A percentile compares a stretch with the other conserved stretches of the same genome.
phyloP scores from a whole-genome alignment of 2,329 filamentous ascomycete species.

The Coniella lustricola region DNA sequence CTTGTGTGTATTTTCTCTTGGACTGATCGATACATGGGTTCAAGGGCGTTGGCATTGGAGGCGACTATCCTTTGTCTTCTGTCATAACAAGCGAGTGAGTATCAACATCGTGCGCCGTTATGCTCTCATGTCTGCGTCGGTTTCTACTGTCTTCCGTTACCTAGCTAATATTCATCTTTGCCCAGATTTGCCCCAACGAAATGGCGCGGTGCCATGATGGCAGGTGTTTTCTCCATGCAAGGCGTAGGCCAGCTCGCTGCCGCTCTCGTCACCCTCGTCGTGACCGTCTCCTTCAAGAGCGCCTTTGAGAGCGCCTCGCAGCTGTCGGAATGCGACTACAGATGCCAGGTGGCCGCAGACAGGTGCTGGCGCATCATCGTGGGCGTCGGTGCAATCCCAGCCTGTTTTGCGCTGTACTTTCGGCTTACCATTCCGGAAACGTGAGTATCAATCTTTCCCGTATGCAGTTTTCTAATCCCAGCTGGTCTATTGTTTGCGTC shows the following conservation, averaged over 20 bases:
- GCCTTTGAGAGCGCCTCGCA: conserved; percentile 37
- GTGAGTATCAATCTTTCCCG: not conserved
- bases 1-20: no score
- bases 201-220: conserved; percentile 79
- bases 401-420: conserved; percentile 75
- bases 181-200: conserved; percentile 70
- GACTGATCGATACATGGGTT: no score
- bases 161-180: conserved; percentile 7
- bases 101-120: no score
- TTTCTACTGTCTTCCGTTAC: no score
- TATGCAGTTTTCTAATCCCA: no score
- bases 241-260: conserved; percentile 71
- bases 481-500: no score
- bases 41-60: conserved; percentile 68
- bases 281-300: conserved; percentile 55
- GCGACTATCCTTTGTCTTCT: conserved; percentile 73
- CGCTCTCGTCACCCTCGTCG: conserved; percentile 63
- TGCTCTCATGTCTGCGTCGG: no score
- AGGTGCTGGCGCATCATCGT: conserved; percentile 78
- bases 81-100: conserved; percentile 70
- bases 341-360: conserved; percentile 65
- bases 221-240: conserved; percentile 78
- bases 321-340: conserved; percentile 45
- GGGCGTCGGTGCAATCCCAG: conserved; percentile 70
- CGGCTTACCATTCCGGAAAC: conserved; percentile 81